Conservation (phyloP, 257 asterid genomes). For the Fraxinus pennsylvanica region DNA sequence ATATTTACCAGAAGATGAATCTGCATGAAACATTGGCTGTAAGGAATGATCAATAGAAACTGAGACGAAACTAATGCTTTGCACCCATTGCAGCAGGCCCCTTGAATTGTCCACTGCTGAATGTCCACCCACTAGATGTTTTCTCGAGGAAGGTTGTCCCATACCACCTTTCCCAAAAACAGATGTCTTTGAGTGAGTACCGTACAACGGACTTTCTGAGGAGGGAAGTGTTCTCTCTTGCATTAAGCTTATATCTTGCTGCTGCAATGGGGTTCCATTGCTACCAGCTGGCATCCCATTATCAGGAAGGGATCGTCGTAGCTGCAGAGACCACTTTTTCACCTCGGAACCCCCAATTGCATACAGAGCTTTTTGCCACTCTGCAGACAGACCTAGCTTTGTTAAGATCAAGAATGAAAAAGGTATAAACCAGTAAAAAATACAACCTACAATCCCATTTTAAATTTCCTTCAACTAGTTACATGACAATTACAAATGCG, state of each 20-base stretch:
- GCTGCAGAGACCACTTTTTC: slow-evolving; percentile 96
- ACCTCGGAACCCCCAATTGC: slow-evolving; percentile 94
- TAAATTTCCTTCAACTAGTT: slow-evolving; percentile 14
- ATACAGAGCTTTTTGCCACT: slow-evolving; percentile 98
- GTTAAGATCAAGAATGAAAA: slow-evolving; percentile 24
- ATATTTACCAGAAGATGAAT: slow-evolving; percentile 68
- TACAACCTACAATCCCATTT: slow-evolving; percentile 6
- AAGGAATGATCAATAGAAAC: slow-evolving; percentile 90
- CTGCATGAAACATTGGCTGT: slow-evolving; percentile 82
- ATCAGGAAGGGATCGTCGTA: slow-evolving; percentile 82
- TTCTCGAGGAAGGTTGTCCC: slow-evolving; percentile 80
- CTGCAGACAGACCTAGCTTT: slow-evolving; percentile 42
- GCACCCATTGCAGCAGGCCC: slow-evolving; percentile 94
- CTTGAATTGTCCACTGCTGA: slow-evolving; percentile 69
- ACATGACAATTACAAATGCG: background rate
- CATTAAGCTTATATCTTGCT: slow-evolving; percentile 78
- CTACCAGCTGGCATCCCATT: slow-evolving; percentile 71
- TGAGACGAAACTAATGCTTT: slow-evolving; percentile 90
- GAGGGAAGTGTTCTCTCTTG: slow-evolving; percentile 75
- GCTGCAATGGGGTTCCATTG: slow-evolving; percentile 85
- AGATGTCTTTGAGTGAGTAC: slow-evolving; percentile 75
- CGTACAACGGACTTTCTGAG: slow-evolving; percentile 68
- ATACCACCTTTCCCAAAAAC: slow-evolving; percentile 76
- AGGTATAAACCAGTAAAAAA: background rate
- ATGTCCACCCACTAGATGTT: slow-evolving; percentile 81